phyloP scores from a whole-genome alignment of 768 basidiomycete genomes.

The Agrocybe praecox region DNA sequence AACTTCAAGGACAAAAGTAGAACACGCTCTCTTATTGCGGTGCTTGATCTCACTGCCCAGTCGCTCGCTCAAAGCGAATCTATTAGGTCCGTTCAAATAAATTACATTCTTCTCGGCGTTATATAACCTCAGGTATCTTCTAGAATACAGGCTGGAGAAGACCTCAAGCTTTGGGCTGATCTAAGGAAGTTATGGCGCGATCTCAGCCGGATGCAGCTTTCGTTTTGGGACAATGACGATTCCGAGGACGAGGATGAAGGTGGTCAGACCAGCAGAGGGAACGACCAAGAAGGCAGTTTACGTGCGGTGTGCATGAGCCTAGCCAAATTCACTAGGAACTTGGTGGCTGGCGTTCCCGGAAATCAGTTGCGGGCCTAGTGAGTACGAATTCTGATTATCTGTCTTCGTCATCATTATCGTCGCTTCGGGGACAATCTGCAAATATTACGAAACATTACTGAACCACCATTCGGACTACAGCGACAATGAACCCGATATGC shows the following conservation, averaged over 20 bases:
- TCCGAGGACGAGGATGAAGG: constrained; percentile 38
- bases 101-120: not conserved
- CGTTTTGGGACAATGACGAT: constrained; percentile 53
- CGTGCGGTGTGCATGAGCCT: constrained; percentile 49
- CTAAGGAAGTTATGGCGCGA: constrained; percentile 61
- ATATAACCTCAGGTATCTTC: not conserved
- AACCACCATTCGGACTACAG: constrained; percentile 37
- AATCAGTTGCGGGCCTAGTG: constrained; percentile 80
- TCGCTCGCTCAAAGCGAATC: constrained; percentile 50
- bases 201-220: constrained; percentile 47
- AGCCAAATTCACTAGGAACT: constrained; percentile 81
- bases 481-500: constrained; percentile 69
- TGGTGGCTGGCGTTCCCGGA: constrained; percentile 72
- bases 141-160: constrained; percentile 35
- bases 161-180: constrained; percentile 55
- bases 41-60: constrained; percentile 54
- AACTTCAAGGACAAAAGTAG: constrained; percentile 36
- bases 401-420: not conserved
- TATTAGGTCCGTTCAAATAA: constrained; percentile 31
- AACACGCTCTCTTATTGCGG: constrained; percentile 30
- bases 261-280: constrained; percentile 1
- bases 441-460: constrained; percentile 4
- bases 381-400: constrained; percentile 30
- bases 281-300: constrained; percentile 32
- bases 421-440: constrained; percentile 5